These are phyloP conservation scores for Hygrophila difformis DNA, from an alignment of 257 asterid species.

Conservation along the genomic window DNA sequence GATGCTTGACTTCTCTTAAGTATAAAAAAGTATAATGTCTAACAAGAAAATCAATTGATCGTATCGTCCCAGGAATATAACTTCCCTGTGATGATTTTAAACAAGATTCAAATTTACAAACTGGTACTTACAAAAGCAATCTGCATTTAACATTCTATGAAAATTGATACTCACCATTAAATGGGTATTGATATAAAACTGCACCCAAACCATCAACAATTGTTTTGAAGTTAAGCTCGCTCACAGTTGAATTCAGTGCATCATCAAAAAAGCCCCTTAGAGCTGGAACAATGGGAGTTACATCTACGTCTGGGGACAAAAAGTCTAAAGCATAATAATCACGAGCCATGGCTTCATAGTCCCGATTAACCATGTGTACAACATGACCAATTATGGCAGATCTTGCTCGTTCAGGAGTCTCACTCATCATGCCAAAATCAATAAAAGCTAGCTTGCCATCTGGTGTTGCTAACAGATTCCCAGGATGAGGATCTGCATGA, in stretches of 20 bases:
- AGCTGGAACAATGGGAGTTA: slow-evolving; percentile 93
- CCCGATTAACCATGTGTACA: slow-evolving; percentile 97
- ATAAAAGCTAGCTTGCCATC: slow-evolving; percentile 98
- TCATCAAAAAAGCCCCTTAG: slow-evolving; percentile 75
- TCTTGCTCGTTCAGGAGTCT: slow-evolving; percentile 97
- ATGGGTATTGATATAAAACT: slow-evolving; percentile 83
- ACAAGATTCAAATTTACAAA: background rate
- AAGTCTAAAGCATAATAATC: slow-evolving; percentile 94
- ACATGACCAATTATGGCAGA: slow-evolving; percentile 97
- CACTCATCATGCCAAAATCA: slow-evolving; percentile 99
- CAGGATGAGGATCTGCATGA: slow-evolving; percentile 99
- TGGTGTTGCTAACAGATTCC: slow-evolving; percentile 92
- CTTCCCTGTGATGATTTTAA: background rate
- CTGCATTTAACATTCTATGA: slow-evolving; percentile 9
- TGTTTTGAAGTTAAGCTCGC: slow-evolving; percentile 94
- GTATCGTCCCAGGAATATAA: slow-evolving; percentile 8
- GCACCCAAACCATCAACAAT: slow-evolving; percentile 93
- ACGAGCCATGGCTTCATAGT: slow-evolving; percentile 99
- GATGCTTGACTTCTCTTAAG: too few relatives aligned
- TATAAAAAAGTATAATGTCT: background rate
- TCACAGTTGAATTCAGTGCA: slow-evolving; percentile 86
- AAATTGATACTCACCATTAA: slow-evolving; percentile 58
- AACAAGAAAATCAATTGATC: slow-evolving; percentile 4
- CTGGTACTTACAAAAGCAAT: slow-evolving; percentile 8
- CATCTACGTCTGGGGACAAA: slow-evolving; percentile 87